Evolutionary conservation across 2,329 filamentous ascomycete genomes (phyloP).

Genomic region (Bretziella fagacearum): DNA sequence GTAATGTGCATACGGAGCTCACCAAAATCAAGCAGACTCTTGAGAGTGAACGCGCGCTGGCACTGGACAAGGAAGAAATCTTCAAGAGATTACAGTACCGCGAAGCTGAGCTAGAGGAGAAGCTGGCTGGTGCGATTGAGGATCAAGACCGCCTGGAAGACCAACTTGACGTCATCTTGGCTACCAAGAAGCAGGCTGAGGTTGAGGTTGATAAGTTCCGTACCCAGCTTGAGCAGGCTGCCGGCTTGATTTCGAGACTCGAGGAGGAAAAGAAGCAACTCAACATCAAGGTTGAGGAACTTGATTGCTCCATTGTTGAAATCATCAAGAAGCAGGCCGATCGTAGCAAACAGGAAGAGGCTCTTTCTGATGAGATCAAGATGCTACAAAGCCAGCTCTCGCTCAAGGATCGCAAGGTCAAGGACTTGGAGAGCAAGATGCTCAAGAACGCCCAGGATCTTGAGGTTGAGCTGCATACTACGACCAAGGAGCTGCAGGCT

Average conservation of each 20-base stretch:
- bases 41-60: constrained; percentile 88
- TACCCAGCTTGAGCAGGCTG: constrained; percentile 78
- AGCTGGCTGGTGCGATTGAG: constrained; percentile 76
- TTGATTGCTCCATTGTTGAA: constrained; percentile 56
- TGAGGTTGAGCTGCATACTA: constrained; percentile 62
- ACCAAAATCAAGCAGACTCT: constrained; percentile 82
- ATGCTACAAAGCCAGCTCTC: constrained; percentile 81
- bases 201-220: constrained; percentile 66
- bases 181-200: constrained; percentile 77
- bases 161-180: constrained; percentile 74
- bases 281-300: constrained; percentile 44
- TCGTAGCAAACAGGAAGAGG: constrained; percentile 58
- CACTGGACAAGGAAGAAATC: constrained; percentile 95
- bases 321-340: constrained; percentile 55
- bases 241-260: constrained; percentile 65
- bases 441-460: constrained; percentile 76
- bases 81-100: constrained; percentile 88
- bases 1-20: constrained; percentile 74
- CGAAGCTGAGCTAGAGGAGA: constrained; percentile 85
- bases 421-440: constrained; percentile 71
- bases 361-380: constrained; percentile 66
- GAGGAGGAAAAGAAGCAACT: constrained; percentile 75
- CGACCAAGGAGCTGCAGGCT: constrained; percentile 64
- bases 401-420: constrained; percentile 75
- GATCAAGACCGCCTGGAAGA: constrained; percentile 91